A percentile compares a stretch with the other conserved stretches of the same genome.
Evolutionary conservation across 1,284 basidiomycete genomes (phyloP).

Genomic region (Chalciporus sp.): DNA sequence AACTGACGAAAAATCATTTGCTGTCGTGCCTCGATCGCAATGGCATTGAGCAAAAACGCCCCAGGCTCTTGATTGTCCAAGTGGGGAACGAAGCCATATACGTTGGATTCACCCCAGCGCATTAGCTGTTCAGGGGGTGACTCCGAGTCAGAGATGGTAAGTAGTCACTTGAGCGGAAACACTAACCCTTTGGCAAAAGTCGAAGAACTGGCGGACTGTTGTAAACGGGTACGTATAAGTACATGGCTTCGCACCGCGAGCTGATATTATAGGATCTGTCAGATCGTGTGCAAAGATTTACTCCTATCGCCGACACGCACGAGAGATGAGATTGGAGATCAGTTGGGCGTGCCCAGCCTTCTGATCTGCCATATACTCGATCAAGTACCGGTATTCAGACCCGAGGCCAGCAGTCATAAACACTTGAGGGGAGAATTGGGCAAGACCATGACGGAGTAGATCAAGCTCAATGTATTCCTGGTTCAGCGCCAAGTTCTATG

Average conservation of each 20-base stretch:
- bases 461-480: no score
- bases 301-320: no score
- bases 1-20: constrained; percentile 72
- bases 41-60: constrained; percentile 57
- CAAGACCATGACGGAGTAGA: no score
- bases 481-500: neutral
- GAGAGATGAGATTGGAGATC: neutral
- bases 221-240: no score
- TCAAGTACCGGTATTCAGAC: neutral
- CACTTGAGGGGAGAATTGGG: neutral
- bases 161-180: no score
- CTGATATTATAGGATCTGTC: no score
- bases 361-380: neutral
- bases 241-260: no score
- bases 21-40: constrained; percentile 60
- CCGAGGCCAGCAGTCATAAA: neutral
- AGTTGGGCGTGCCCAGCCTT: neutral
- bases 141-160: no score
- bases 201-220: constrained; percentile 48
- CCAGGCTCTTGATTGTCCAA: constrained; percentile 62
- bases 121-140: constrained; percentile 37
- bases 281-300: no score
- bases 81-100: constrained; percentile 63
- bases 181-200: constrained; percentile 52
- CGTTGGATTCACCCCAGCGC: constrained; percentile 62